Base-by-base conservation (phyloP, 2,329 filamentous ascomycete genomes). In the Leptographium lundbergii region DNA sequence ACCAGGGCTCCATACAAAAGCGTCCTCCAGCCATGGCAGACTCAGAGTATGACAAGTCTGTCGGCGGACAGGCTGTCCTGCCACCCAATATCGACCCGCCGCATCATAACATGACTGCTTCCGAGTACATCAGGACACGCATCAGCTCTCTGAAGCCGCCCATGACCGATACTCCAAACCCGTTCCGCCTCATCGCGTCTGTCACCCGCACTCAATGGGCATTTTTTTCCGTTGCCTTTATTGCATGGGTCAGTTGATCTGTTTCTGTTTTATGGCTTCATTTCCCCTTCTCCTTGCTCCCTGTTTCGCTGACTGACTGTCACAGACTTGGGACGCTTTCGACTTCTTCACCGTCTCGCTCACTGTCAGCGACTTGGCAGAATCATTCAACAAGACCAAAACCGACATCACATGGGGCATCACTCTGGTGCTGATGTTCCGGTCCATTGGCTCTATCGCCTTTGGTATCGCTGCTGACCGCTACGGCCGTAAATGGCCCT, bases 281-380 rank as follows among this genome's bases (percentile, higher is more conserved):
- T 14, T 53, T n/a, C 17, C 19, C n/a, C 14, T 17, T 27, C 13
- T 52, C n/a, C 27, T 34, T 42, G 3, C 7, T n/a, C 4, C 1
- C 22, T 24, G 6, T 19, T 19, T 19, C 4, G 22, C 24, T 27
- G 57, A 24, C 51, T 57, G n/a, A 57, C 56, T 2, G 4, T 3
- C 17, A 6, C 29, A 61, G 60, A 87, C 82, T 1, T 88, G 87
- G 59, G 89, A 92, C 69, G 88, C 88, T 4, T 92, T 91, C 69
- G 88, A 91, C 71, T 92, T 91, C 69, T 87, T 91, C 71, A 86
- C 88, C 29, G 77, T 92, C 10, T 88, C 85, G 5, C 88, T 92
- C 63, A 88, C 91, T 69, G 88, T 87, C 4, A 79, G 80, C 64
- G 89, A 90, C 72, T 75, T 91, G 27, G 79, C 77, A 54, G 65